Conservation (phyloP, 2,329 filamentous ascomycete genomes). For the Mycogone perniciosa region DNA sequence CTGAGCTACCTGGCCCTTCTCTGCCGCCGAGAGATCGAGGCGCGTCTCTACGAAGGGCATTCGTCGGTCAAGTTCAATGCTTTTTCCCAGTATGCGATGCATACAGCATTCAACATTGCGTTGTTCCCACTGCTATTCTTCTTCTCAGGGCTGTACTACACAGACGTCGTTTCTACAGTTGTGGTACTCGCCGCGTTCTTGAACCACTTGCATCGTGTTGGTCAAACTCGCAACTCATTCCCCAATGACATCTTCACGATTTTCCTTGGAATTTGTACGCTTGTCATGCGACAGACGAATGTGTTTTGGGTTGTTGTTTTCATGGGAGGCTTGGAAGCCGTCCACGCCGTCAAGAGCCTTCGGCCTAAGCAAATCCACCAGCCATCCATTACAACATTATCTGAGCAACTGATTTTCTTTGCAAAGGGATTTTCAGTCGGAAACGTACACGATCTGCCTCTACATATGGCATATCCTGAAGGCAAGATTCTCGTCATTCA, state of each 20-base stretch:
- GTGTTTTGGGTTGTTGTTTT: conserved; percentile 90
- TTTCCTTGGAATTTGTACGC: conserved; percentile 54
- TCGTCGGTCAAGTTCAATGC: conserved; percentile 13
- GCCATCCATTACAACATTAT: conserved; percentile 26
- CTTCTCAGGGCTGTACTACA: conserved; percentile 93
- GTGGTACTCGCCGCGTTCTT: conserved; percentile 66
- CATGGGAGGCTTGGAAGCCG: conserved; percentile 55
- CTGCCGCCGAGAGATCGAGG: conserved; percentile 48
- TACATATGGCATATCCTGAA: conserved; percentile 42
- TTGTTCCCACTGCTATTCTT: conserved; percentile 91
- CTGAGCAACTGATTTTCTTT: conserved; percentile 33
- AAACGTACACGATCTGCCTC: conserved; percentile 48
- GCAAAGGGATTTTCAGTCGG: conserved; percentile 41
- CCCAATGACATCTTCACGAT: conserved; percentile 40
- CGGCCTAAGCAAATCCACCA: conserved; percentile 25
- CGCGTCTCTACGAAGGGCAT: conserved; percentile 27
- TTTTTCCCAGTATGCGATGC: conserved; percentile 39
- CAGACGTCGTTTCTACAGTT: conserved; percentile 77
- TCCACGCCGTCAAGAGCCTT: conserved; percentile 45
- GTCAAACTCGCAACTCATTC: conserved; percentile 24
- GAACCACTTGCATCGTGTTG: conserved; percentile 43
- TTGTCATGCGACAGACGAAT: conserved; percentile 88
- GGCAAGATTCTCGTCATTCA: conserved; percentile 32
- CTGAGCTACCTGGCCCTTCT: conserved; percentile 41
- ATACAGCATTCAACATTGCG: conserved; percentile 70